Percentiles rank a stretch among this genome's conserved stretches.
Evolutionary conservation across 345 rosid species (phyloP).

Genomic region (Turritis glabra): DNA sequence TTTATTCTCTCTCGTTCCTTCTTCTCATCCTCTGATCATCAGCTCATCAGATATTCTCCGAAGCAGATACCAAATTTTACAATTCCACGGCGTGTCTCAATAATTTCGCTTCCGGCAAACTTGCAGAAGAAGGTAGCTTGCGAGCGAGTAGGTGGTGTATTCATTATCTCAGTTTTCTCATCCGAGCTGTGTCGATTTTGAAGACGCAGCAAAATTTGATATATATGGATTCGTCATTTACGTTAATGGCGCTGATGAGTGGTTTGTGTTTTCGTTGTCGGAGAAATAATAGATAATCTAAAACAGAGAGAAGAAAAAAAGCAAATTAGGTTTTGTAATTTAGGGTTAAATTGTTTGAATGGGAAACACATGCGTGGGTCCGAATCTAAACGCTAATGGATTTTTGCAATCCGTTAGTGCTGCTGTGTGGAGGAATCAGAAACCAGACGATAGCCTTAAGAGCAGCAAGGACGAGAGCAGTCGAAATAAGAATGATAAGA

Average conservation of each 20-base stretch:
- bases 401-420: constrained; percentile 79
- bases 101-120: neutral
- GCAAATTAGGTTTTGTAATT: constrained; percentile 24
- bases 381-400: constrained; percentile 62
- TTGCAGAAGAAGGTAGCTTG: constrained; percentile 10
- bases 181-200: constrained; percentile 8
- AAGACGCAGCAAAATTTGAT: constrained; percentile 7
- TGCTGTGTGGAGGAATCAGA: constrained; percentile 67
- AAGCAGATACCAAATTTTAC: neutral
- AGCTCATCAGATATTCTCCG: constrained; percentile 28
- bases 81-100: constrained; percentile 1
- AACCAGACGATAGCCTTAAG: constrained; percentile 52
- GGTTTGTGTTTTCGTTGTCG: constrained; percentile 6
- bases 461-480: constrained; percentile 35
- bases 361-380: constrained; percentile 96
- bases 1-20: constrained; percentile 6
- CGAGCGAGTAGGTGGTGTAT: neutral
- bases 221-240: constrained; percentile 13
- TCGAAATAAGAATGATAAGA: constrained; percentile 28
- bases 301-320: neutral
- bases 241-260: neutral
- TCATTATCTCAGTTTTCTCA: neutral
- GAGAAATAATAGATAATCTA: neutral
- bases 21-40: constrained; percentile 29
- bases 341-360: constrained; percentile 42